phyloP scores from a whole-genome alignment of 257 asterid genomes.

The Oldenlandia corymbosa region DNA sequence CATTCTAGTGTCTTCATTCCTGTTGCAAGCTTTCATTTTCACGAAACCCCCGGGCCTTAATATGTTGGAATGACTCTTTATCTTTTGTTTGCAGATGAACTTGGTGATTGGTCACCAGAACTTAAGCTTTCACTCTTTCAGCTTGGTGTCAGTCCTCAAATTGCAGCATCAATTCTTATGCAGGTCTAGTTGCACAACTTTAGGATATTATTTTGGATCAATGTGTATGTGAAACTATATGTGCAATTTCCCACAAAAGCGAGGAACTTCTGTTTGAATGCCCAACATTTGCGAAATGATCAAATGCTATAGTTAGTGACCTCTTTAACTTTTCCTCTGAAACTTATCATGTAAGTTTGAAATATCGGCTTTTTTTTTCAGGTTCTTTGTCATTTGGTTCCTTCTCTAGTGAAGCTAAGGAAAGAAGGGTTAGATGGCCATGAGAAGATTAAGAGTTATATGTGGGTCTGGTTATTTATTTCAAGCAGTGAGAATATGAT shows the following conservation, averaged over 20 bases:
- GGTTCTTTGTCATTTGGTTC: conserved; percentile 84
- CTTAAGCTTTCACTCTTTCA: conserved; percentile 94
- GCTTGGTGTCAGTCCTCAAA: conserved; percentile 97
- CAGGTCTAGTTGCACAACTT: conserved; percentile 50
- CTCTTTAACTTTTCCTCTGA: background rate
- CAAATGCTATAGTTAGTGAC: background rate
- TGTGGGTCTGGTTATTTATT: conserved; percentile 84
- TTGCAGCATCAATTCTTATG: conserved; percentile 94
- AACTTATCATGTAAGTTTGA: background rate
- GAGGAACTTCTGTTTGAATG: background rate
- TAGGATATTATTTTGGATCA: conserved; percentile 10
- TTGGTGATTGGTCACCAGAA: conserved; percentile 76
- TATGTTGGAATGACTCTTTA: background rate
- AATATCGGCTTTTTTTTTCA: conserved; percentile 23
- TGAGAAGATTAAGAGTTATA: conserved; percentile 99
- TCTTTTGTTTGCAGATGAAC: conserved; percentile 58
- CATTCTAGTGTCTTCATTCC: background rate
- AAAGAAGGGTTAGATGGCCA: conserved; percentile 99
- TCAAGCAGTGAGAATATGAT: conserved; percentile 72
- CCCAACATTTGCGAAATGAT: too few species aligned
- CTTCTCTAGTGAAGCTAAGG: conserved; percentile 92
- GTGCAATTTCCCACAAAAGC: background rate
- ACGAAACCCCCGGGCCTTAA: background rate
- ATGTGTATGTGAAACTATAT: background rate
- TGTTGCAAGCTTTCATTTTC: background rate